Percentiles rank a stretch among this genome's conserved stretches.
phyloP scores from a whole-genome alignment of 2,329 filamentous ascomycete genomes.

The Paecilomyces variotii region DNA sequence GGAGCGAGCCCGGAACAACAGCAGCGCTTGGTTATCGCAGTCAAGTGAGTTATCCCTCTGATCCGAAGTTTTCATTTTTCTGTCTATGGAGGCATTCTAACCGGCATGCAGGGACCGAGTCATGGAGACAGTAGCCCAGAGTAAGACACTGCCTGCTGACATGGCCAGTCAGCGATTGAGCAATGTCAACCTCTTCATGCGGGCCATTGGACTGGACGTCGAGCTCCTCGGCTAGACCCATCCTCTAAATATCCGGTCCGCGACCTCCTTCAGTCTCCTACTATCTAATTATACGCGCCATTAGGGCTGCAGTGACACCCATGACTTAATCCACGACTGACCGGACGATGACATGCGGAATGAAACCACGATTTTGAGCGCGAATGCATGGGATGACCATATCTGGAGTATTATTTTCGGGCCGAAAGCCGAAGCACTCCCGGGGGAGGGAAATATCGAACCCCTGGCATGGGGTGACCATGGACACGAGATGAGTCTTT shows the following conservation, averaged over 20 bases:
- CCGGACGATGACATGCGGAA: background rate
- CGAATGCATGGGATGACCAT: background rate
- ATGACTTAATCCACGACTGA: background rate
- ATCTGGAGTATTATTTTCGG: background rate
- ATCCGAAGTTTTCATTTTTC: background rate
- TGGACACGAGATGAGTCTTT: background rate
- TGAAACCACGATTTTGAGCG: background rate
- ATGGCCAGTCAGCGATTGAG: conserved; percentile 76
- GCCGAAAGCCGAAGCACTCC: background rate
- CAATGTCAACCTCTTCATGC: conserved; percentile 98
- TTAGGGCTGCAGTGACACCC: background rate
- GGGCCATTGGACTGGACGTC: conserved; percentile 95
- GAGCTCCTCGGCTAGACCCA: conserved; percentile 55
- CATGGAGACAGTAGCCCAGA: conserved; percentile 84
- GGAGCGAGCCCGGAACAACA: conserved; percentile 91
- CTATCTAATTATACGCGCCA: background rate
- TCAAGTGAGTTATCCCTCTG: conserved; percentile 53
- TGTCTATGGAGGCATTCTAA: conserved; percentile 8
- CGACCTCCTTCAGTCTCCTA: background rate
- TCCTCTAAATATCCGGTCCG: background rate
- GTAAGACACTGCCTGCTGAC: conserved; percentile 80
- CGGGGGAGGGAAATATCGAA: background rate
- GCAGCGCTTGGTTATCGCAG: conserved; percentile 83
- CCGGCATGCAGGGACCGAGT: conserved; percentile 60
- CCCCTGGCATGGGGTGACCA: background rate